A percentile compares a stretch with the other conserved stretches of the same genome.
Evolutionary conservation across 2,329 filamentous ascomycete species (phyloP).

Genomic region (Neocucurbitaria cava): DNA sequence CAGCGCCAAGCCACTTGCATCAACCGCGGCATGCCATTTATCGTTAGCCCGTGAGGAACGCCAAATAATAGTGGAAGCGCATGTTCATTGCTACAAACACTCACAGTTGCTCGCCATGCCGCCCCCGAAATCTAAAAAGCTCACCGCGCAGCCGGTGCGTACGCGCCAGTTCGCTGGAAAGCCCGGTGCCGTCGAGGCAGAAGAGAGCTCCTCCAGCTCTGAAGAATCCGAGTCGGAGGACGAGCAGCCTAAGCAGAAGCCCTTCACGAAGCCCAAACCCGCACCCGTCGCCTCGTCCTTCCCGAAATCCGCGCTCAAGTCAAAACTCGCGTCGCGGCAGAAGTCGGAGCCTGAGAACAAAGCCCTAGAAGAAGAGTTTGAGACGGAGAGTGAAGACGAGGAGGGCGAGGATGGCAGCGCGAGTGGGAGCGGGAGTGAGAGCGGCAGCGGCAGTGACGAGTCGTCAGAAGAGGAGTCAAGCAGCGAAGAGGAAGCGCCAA

Average conservation of each 20-base stretch:
- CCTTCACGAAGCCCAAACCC: slow-evolving; percentile 44
- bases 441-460: slow-evolving; percentile 30
- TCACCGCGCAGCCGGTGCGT: slow-evolving; percentile 89
- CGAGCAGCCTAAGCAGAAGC: slow-evolving; percentile 55
- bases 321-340: slow-evolving; percentile 51
- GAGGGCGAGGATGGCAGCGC: slow-evolving; percentile 19
- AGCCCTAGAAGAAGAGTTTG: slow-evolving; percentile 63
- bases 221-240: slow-evolving; percentile 61
- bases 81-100: background rate
- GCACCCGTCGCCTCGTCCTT: slow-evolving; percentile 56
- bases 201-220: slow-evolving; percentile 49
- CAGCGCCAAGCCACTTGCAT: slow-evolving; percentile 14
- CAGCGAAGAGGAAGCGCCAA: slow-evolving; percentile 64
- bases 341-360: slow-evolving; percentile 38
- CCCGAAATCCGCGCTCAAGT: slow-evolving; percentile 52
- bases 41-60: slow-evolving; percentile 1
- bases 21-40: slow-evolving; percentile 10
- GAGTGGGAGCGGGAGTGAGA: slow-evolving; percentile 24
- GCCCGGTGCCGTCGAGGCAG: slow-evolving; percentile 57
- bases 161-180: slow-evolving; percentile 89
- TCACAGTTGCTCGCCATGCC: slow-evolving; percentile 54
- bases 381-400: slow-evolving; percentile 59
- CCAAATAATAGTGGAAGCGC: background rate
- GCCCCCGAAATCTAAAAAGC: slow-evolving; percentile 68
- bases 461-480: slow-evolving; percentile 60